A percentile compares a stretch with the other conserved stretches of the same genome.
These are phyloP conservation scores for Lolium multiflorum DNA, from an alignment of 176 grass and related monocot genomes.

Conservation along the genomic window DNA sequence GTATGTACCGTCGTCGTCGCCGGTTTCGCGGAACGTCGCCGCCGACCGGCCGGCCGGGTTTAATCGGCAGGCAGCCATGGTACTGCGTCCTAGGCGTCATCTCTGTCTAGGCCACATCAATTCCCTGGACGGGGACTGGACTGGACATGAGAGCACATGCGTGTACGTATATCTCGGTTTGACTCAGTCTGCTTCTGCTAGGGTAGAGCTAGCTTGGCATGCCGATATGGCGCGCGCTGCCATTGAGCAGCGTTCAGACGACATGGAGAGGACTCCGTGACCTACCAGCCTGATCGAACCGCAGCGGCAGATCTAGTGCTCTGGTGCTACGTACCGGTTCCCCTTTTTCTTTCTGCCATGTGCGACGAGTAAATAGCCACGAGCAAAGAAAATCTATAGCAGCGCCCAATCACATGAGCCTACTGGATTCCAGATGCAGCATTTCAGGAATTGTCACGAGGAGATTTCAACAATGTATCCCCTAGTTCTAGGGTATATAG, in stretches of 20 bases:
- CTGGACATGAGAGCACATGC: constrained; percentile 6
- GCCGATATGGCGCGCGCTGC: neutral
- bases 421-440: neutral
- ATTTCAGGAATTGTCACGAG: neutral
- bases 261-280: too few relatives aligned
- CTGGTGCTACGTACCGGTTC: neutral
- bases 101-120: neutral
- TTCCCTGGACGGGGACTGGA: constrained; percentile 3
- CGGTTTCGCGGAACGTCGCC: neutral
- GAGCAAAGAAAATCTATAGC: neutral
- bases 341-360: neutral
- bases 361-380: neutral
- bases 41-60: neutral
- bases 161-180: constrained; percentile 8
- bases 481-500: neutral
- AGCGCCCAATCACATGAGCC: neutral
- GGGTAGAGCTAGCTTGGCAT: neutral
- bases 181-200: neutral
- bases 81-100: neutral
- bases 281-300: neutral
- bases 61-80: constrained; percentile 24
- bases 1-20: neutral
- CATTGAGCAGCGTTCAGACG: neutral
- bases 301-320: neutral
- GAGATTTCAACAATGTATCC: neutral